Evolutionary conservation across 176 grass and related monocot species (phyloP).

Genomic region (Paspalum notatum): DNA sequence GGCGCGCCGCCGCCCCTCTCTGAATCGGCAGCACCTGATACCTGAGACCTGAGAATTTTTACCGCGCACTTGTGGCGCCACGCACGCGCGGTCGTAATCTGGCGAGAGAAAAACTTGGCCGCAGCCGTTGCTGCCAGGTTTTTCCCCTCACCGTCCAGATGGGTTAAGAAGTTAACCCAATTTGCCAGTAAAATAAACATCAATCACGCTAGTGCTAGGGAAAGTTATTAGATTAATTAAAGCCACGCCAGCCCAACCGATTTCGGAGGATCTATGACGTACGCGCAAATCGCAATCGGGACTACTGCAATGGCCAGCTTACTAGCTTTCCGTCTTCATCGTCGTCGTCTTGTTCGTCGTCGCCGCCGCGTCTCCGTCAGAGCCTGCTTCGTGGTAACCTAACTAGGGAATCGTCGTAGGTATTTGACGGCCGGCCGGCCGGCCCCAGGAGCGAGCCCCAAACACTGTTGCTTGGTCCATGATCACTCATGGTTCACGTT

Average conservation of each 20-base stretch:
- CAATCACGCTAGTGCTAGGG: conserved; percentile 45
- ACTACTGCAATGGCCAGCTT: conserved; percentile 15
- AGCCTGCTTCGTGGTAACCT: neutral
- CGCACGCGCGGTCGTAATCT: conserved; percentile 12
- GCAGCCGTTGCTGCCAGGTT: neutral
- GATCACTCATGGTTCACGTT: conserved; percentile 1
- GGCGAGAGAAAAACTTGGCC: neutral
- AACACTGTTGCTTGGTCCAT: neutral
- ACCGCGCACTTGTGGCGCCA: neutral
- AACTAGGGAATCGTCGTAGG: neutral
- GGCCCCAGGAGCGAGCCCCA: neutral
- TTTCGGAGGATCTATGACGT: conserved; percentile 28
- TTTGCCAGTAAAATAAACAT: conserved; percentile 47
- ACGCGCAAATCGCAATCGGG: neutral
- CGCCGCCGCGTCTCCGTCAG: neutral
- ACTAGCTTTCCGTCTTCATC: conserved; percentile 14
- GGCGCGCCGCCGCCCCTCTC: neutral
- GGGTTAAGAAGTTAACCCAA: neutral
- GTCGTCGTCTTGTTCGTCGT: conserved; percentile 6
- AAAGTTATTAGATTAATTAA: conserved; percentile 27
- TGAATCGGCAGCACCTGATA: no score
- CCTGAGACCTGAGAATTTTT: no score
- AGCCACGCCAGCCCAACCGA: neutral
- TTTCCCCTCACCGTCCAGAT: neutral
- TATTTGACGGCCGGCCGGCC: conserved; percentile 15